Base-by-base conservation (phyloP, 2,329 filamentous ascomycete genomes). In the Sclerotinia sclerotiorum region DNA sequence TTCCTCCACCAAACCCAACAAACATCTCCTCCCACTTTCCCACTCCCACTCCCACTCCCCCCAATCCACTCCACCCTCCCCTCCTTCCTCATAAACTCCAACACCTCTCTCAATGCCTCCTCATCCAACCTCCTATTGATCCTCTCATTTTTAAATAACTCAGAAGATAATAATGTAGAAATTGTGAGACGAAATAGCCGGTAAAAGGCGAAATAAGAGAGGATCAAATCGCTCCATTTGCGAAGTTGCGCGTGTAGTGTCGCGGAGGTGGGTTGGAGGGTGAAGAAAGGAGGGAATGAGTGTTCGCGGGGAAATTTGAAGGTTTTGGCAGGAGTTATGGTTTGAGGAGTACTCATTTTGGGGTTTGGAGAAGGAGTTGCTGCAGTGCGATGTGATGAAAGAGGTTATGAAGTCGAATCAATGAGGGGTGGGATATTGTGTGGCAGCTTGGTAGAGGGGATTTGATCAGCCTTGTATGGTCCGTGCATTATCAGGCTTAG, bases 191-290 rank as follows among this genome's bases (percentile, higher is more conserved):
- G 87, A 83, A 89, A 97, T 77, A 94, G 82, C 74, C 87, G 88
- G 82, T 94, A 84, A 80, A 92, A 85, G 0, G 88, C 87, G 80
- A 91, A 92, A 88, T 97, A 97, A 77, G 89, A 80, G 70, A 93
- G 92, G 77, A 98, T 87, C 21, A 97, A 87, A 44, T 87, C 80
- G n/a, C 90, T 88, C 95, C 95, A 99, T 80, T 94, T 94, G 69
- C 86, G 83, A 70, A 93, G 88, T 77, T 95, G 92, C 57, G 89
- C 88, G 79, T 89, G 87, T 77, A 85, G 89, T 13, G 91, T 94
- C 42, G 86, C 85, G 70, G 87, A 83, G 81, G 92, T 92, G 48
- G 89, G 86, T 79, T 95, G 92, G 67, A 87, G 88, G 68, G 90
- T 93, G 86, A 91, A 95, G 88, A 95, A 94, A 77, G 92, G 89